phyloP scores from a whole-genome alignment of 129 eudicot species.

The Flaveria ramosissima region DNA sequence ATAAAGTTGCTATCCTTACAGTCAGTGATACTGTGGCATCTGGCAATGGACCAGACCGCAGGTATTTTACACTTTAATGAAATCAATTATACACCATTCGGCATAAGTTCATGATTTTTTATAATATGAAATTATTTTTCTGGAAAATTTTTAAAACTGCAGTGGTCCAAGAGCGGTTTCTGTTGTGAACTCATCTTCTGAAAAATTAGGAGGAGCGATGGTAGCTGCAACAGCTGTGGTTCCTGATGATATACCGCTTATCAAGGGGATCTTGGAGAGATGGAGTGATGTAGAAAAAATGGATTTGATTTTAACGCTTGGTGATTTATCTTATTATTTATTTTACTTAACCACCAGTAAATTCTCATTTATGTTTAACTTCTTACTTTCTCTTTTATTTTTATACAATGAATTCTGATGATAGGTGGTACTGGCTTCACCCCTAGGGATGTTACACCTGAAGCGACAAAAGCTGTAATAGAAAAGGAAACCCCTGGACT shows the following conservation, averaged over 20 bases:
- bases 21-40: slow-evolving; percentile 94
- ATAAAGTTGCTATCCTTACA: slow-evolving; percentile 80
- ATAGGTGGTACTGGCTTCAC: slow-evolving; percentile 98
- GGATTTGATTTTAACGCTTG: slow-evolving; percentile 94
- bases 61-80: slow-evolving; percentile 40
- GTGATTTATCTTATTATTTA: slow-evolving; percentile 37
- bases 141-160: slow-evolving; percentile 11
- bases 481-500: slow-evolving; percentile 97
- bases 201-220: slow-evolving; percentile 79
- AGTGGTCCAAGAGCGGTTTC: slow-evolving; percentile 98
- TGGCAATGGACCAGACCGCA: slow-evolving; percentile 86
- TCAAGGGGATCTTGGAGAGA: slow-evolving; percentile 60
- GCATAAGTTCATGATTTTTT: not conserved
- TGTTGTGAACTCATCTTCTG: slow-evolving; percentile 75
- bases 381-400: not conserved
- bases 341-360: slow-evolving; percentile 10
- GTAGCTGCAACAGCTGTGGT: slow-evolving; percentile 91
- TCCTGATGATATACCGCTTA: slow-evolving; percentile 71
- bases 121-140: not conserved
- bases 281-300: slow-evolving; percentile 91
- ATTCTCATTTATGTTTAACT: not conserved
- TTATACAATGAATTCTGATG: slow-evolving; percentile 17
- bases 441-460: slow-evolving; percentile 97
- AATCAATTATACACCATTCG: not conserved
- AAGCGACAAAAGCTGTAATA: slow-evolving; percentile 86